Percentiles rank a stretch among this genome's conserved stretches.
These are phyloP conservation scores for Turnera subulata DNA, from an alignment of 345 rosid genomes.

Conservation along the genomic window DNA sequence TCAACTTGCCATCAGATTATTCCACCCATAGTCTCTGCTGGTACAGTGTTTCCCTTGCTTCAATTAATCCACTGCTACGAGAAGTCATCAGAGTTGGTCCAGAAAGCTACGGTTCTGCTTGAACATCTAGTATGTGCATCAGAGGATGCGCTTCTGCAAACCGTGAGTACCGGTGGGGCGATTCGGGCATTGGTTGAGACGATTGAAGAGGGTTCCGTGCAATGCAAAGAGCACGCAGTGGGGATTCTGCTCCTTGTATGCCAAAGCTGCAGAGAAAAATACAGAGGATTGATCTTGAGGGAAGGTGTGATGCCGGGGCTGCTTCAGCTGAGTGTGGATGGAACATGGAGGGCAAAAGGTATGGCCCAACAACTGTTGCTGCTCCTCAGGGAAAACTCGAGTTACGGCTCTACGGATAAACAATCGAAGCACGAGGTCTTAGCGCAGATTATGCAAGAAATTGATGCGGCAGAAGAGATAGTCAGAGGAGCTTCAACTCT, in stretches of 20 bases:
- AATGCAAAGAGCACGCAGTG: conserved; percentile 67
- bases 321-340: conserved; percentile 72
- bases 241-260: conserved; percentile 59
- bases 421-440: conserved; percentile 46
- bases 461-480: conserved; percentile 57
- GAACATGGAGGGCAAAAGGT: conserved; percentile 58
- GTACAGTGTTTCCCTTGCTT: conserved; percentile 45
- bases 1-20: conserved; percentile 53
- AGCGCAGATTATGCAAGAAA: conserved; percentile 42
- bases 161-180: conserved; percentile 33
- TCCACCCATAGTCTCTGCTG: conserved; percentile 50
- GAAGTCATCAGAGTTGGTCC: conserved; percentile 44
- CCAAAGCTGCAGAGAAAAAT: conserved; percentile 54
- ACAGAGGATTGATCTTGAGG: conserved; percentile 60
- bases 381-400: conserved; percentile 53
- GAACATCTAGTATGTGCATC: conserved; percentile 41
- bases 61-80: conserved; percentile 36
- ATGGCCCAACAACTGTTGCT: conserved; percentile 60
- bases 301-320: conserved; percentile 83
- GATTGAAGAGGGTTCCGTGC: conserved; percentile 67
- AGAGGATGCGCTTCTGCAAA: conserved; percentile 31
- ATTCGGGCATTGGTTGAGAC: conserved; percentile 62
- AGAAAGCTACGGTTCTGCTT: conserved; percentile 60
- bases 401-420: conserved; percentile 24
- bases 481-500: conserved; percentile 36